Evolutionary conservation across 2,329 filamentous ascomycete genomes (phyloP).

Genomic region (Aspergillus bombycis): DNA sequence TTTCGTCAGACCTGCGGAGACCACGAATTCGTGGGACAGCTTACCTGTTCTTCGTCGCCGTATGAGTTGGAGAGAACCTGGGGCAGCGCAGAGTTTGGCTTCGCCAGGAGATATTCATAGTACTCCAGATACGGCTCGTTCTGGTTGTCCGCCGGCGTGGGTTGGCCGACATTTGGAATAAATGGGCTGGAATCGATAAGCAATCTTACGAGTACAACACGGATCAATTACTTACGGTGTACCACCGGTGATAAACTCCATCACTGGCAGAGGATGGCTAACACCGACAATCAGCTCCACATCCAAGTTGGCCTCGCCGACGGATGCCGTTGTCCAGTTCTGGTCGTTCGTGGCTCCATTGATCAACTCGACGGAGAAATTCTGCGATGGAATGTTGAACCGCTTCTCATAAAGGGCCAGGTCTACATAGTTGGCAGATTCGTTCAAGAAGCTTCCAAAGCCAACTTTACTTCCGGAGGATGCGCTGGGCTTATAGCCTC

Average conservation of each 20-base stretch:
- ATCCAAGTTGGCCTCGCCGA: conserved; percentile 63
- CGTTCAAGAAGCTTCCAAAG: conserved; percentile 57
- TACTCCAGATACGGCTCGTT: conserved; percentile 72
- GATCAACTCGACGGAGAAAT: conserved; percentile 36
- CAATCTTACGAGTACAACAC: background rate
- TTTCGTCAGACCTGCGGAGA: background rate
- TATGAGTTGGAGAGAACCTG: conserved; percentile 68
- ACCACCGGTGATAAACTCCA: background rate
- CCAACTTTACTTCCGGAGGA: conserved; percentile 53
- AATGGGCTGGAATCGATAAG: conserved; percentile 51
- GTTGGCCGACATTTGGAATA: conserved; percentile 50
- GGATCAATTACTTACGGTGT: background rate
- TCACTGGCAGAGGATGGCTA: conserved; percentile 52
- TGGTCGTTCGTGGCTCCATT: conserved; percentile 49
- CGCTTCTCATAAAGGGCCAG: conserved; percentile 44
- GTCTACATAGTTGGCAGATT: conserved; percentile 54
- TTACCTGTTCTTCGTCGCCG: conserved; percentile 61
- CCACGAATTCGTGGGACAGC: background rate
- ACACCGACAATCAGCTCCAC: conserved; percentile 61
- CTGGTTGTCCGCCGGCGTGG: conserved; percentile 45
- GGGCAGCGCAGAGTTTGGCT: conserved; percentile 55
- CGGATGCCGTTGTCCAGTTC: conserved; percentile 40
- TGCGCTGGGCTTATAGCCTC: conserved; percentile 49
- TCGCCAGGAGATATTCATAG: conserved; percentile 60
- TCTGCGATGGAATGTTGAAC: conserved; percentile 47